A percentile compares a stretch with the other conserved stretches of the same genome.
These are phyloP conservation scores for Dioscorea zingiberensis DNA, from an alignment of 106 monocot genomes.

Conservation along the genomic window DNA sequence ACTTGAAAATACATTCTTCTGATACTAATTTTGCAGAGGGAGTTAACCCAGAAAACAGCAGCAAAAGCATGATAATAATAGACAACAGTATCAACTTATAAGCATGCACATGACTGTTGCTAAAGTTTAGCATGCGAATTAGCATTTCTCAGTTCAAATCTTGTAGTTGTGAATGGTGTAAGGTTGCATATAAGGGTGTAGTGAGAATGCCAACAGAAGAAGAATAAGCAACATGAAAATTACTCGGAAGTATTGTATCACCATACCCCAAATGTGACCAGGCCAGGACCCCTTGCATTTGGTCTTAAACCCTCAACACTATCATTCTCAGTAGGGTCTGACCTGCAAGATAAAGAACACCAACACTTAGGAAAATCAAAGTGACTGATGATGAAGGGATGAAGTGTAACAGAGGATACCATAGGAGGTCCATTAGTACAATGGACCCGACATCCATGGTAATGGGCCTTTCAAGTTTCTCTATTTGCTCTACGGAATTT, in stretches of 20 bases:
- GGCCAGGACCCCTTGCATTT: conserved; percentile 97
- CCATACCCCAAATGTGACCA: conserved; percentile 97
- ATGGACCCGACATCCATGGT: conserved; percentile 99
- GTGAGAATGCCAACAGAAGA: too few species aligned
- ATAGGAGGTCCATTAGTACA: conserved; percentile 92
- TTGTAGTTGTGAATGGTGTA: too few species aligned
- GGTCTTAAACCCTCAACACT: conserved; percentile 95
- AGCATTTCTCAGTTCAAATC: too few species aligned
- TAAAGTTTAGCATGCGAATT: too few species aligned
- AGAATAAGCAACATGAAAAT: too few species aligned
- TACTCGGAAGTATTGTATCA: not conserved
- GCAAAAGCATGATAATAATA: too few species aligned
- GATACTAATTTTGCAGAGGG: too few species aligned
- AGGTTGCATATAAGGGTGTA: too few species aligned
- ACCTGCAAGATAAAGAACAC: conserved; percentile 51
- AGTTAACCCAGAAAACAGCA: too few species aligned
- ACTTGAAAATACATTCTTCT: too few species aligned
- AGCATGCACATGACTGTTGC: too few species aligned
- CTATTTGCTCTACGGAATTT: conserved; percentile 89
- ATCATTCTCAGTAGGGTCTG: conserved; percentile 99
- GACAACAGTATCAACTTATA: too few species aligned
- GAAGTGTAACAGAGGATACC: conserved; percentile 35
- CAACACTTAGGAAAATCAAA: conserved; percentile 2
- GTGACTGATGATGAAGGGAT: not conserved
- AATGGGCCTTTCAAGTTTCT: conserved; percentile 95